Evolutionary conservation across 2,329 filamentous ascomycete genomes (phyloP), one percentile per base, ranked within the genome.

Genomic region (Dothistroma pini): DNA sequence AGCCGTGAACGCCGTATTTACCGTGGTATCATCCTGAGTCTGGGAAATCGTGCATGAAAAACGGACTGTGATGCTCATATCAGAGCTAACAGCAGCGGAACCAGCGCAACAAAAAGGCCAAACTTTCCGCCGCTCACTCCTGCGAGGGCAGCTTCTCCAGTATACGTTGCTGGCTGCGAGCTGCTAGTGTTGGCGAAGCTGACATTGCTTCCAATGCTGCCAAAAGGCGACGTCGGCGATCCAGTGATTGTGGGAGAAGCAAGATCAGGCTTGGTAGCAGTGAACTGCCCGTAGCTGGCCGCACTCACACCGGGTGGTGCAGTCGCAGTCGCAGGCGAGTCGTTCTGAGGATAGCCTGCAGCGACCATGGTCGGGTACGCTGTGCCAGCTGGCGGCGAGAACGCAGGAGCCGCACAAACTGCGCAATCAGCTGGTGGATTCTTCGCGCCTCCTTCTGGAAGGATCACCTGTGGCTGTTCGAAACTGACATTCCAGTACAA

Each of bases 401-500:
- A 59, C 9, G 57, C 51, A 19, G 57, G 51, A 19, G 41, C 21
- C 2, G 57, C 48, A 25, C 51, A 51, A n/a, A 35, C 44, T 34
- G 10, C 12, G 16, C 29, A 38, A 22, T 19, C 51, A 22, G 10
- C 50, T 35, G 31, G 44, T 35, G 32, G 57, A n/a, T 14, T 29
- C 1, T 38, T 3, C 14, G 41, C 47, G 14, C 22, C 22, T 21
- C 44, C 55, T n/a, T 31, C 34, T 22, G 57, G 25, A 21, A 53
- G 49, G 49, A 54, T 51, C 25, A 59, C 32, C 29, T 58, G 32
- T 29, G 54, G 50, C 35, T 50, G 48, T 34, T 59, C 4, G 57
- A 59, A 59, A 29, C 44, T 48, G 32, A 59, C 25, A 38, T 59
- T 54, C 57, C 57, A 59, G 57, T 44, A 59, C 11, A 49, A 25